phyloP scores from a whole-genome alignment of 805 yeast species.

The Blastobotrys attinorum region DNA sequence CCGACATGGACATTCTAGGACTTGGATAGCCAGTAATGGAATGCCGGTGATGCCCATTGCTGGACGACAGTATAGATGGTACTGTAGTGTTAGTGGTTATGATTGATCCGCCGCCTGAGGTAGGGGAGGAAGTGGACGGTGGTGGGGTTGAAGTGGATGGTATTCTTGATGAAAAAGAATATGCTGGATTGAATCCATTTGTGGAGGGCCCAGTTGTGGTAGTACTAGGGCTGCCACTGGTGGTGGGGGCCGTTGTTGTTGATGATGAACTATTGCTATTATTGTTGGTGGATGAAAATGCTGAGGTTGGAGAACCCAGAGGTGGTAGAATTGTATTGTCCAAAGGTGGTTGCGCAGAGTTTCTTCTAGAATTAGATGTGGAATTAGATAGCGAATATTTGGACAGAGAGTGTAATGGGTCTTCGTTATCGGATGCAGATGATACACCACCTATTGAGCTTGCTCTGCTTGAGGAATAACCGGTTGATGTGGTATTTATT shows the following conservation, averaged over 20 bases:
- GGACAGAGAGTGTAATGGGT: constrained; percentile 20
- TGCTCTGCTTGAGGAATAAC: constrained; percentile 17
- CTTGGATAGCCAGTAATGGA: constrained; percentile 10
- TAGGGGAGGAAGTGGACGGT: constrained; percentile 1
- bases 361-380: constrained; percentile 18
- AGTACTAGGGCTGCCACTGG: too few species aligned
- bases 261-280: too few species aligned
- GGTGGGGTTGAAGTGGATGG: constrained; percentile 1
- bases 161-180: neutral
- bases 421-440: constrained; percentile 22
- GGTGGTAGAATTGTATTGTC: constrained; percentile 5
- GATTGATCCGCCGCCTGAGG: too few species aligned
- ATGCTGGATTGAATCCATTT: constrained; percentile 1
- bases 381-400: constrained; percentile 20
- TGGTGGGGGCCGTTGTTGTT: too few species aligned
- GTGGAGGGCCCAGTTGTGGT: too few species aligned
- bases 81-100: too few species aligned
- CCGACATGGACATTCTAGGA: neutral
- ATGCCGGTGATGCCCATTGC: constrained; percentile 6
- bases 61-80: neutral
- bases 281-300: too few species aligned
- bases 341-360: constrained; percentile 12
- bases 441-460: constrained; percentile 21
- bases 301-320: neutral
- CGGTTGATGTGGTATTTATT: constrained; percentile 12